Percentiles rank a stretch among this genome's conserved stretches.
These are phyloP conservation scores for Cladosporium colombiae DNA, from an alignment of 2,329 filamentous ascomycete genomes.

Conservation along the genomic window DNA sequence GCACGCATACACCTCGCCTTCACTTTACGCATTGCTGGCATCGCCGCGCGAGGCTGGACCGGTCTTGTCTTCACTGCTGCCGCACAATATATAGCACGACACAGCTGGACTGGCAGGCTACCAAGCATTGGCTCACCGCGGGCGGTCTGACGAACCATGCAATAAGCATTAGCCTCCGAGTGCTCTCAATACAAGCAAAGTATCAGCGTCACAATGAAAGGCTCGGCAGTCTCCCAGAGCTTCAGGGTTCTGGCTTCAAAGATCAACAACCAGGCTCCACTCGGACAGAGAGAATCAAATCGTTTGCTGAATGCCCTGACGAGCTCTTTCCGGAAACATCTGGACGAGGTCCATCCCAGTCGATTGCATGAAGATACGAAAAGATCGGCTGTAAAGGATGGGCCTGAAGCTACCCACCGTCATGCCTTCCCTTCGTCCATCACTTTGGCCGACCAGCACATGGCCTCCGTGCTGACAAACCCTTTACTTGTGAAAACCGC, in stretches of 20 bases:
- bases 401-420: slow-evolving; percentile 25
- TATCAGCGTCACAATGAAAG: slow-evolving; percentile 48
- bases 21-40: neutral
- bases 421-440: slow-evolving; percentile 38
- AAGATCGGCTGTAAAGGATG: slow-evolving; percentile 16
- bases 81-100: neutral
- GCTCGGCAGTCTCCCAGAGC: slow-evolving; percentile 46
- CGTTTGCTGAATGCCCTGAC: slow-evolving; percentile 62
- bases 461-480: slow-evolving; percentile 54
- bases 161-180: slow-evolving; percentile 18
- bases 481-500: slow-evolving; percentile 44
- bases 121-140: neutral
- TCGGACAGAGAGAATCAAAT: slow-evolving; percentile 59
- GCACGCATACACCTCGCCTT: neutral
- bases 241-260: slow-evolving; percentile 55
- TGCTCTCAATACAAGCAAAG: slow-evolving; percentile 26
- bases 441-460: slow-evolving; percentile 46
- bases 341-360: slow-evolving; percentile 59
- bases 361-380: slow-evolving; percentile 28
- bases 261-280: slow-evolving; percentile 54
- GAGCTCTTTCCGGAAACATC: slow-evolving; percentile 62
- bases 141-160: neutral
- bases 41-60: neutral
- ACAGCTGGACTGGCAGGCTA: neutral
- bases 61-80: neutral